Percentiles rank a stretch among this genome's conserved stretches.
These are phyloP conservation scores for Neurospora pannonica DNA, from an alignment of 495 filamentous ascomycete genomes.

Conservation along the genomic window DNA sequence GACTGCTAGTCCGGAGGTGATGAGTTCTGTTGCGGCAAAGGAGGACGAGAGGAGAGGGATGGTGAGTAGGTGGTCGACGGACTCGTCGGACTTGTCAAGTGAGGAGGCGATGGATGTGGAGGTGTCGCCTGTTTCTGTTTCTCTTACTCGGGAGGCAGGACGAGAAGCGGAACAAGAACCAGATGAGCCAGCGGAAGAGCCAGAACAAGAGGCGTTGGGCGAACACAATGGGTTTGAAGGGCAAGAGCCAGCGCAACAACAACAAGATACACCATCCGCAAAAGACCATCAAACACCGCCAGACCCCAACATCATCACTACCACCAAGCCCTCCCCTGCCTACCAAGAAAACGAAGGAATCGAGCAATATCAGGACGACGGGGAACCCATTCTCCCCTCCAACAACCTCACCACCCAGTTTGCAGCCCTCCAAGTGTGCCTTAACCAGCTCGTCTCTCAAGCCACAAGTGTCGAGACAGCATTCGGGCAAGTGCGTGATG, in stretches of 20 bases:
- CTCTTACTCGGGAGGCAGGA: not conserved
- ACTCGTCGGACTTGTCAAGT: not conserved
- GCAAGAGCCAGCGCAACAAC: not conserved
- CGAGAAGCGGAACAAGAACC: not conserved
- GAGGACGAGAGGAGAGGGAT: not conserved
- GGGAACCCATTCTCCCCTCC: rapidly evolving
- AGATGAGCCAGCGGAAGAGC: too few species aligned
- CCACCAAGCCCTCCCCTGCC: not conserved
- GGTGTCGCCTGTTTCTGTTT: not conserved
- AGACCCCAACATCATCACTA: too few species aligned
- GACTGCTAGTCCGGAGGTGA: not conserved
- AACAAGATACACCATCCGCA: not conserved
- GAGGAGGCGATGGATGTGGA: not conserved
- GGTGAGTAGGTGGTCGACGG: not conserved
- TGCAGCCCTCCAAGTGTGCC: rapidly evolving
- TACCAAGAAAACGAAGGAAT: not conserved
- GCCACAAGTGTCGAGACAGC: not conserved
- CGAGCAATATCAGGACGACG: not conserved
- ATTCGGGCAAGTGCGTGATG: not conserved
- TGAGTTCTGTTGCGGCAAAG: not conserved
- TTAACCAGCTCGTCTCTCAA: not conserved
- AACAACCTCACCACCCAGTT: not conserved
- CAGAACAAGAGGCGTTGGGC: not conserved
- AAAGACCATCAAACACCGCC: too few species aligned
- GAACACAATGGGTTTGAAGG: too few species aligned